Base-by-base conservation (phyloP, 768 basidiomycete species). In the Auricularia auricula-judae region DNA sequence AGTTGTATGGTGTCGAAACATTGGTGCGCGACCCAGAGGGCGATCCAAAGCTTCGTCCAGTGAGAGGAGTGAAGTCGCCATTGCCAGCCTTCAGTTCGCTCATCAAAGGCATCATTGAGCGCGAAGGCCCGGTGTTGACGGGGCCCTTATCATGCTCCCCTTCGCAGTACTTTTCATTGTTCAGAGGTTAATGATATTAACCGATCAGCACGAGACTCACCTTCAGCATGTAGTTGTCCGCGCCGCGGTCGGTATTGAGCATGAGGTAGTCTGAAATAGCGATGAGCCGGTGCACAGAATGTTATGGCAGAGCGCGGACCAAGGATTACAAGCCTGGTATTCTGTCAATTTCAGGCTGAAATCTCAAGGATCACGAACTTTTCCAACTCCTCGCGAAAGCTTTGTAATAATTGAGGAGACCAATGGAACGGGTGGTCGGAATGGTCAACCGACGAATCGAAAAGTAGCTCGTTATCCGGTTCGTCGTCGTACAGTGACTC, bases 211-310 rank as follows among this genome's bases (percentile, higher is more conserved):
- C 29, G 29, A 29, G 29, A 2, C 29, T 29, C 29, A 29, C 29
- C 29, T 29, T 29, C 29, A 93, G 88, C 91, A 93, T 93, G 74
- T 89, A 93, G 73, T 93, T 92, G 77, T 93, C 91, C 1, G 90
- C 87, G 18, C 85, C 87, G 62, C 92, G 85, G 72, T 93, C 93
- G 21, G 93, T 95, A 73, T 94, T 95, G 62, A 92, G 84, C 88
- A 95, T 95, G 54, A 96, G 79, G n/a, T 39, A 65, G 36, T n/a
- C 36, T 51, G 47, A 1, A 18, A 14, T 4, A 8, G 47, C 47
- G 21, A 51, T 51, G 16, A 51, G 47, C 21, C 16, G 39, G 39
- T 34, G 35, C 14, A 29, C 29, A 29, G 35, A 18, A 63, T 16
- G 14, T 14, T 33, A 18, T n/a, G n/a, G 16, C 44, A 54, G 43